A percentile compares a stretch with the other conserved stretches of the same genome.
Conservation (phyloP, 768 basidiomycete species). For the Clathrus columnatus region DNA sequence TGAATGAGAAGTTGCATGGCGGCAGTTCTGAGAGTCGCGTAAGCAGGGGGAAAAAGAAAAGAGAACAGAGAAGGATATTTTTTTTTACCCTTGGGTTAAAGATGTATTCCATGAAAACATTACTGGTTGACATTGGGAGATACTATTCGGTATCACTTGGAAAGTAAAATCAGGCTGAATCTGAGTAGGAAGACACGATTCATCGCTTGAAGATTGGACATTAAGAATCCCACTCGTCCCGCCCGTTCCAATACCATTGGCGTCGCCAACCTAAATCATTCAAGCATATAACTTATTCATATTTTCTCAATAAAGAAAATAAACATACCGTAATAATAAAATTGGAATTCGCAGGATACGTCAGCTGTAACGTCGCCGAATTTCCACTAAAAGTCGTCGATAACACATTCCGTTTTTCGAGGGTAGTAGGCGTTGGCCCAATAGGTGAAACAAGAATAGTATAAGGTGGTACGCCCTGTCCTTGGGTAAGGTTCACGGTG, state of each 20-base stretch:
- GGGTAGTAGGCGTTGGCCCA: slow-evolving; percentile 52
- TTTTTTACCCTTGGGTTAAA: too few species aligned
- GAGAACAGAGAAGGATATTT: slow-evolving; percentile 14
- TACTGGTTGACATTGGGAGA: slow-evolving; percentile 54
- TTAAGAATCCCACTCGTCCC: slow-evolving; percentile 62
- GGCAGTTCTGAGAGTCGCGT: too few species aligned
- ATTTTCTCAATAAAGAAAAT: slow-evolving; percentile 44
- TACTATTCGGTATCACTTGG: slow-evolving; percentile 49
- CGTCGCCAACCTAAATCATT: slow-evolving; percentile 45
- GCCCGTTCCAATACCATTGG: slow-evolving; percentile 55
- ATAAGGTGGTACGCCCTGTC: slow-evolving; percentile 57
- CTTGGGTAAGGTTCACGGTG: slow-evolving; percentile 47
- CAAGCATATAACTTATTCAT: too few species aligned
- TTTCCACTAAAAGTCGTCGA: slow-evolving; percentile 43
- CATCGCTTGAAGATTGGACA: slow-evolving; percentile 42
- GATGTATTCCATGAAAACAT: slow-evolving; percentile 59
- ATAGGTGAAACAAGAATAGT: slow-evolving; percentile 56
- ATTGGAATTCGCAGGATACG: slow-evolving; percentile 58
- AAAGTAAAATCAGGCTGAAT: slow-evolving; percentile 51
- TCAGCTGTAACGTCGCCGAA: slow-evolving; percentile 42
- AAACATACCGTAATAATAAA: slow-evolving; percentile 39
- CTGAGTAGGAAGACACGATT: slow-evolving; percentile 48
- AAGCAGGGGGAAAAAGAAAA: too few species aligned
- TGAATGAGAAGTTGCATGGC: too few species aligned
- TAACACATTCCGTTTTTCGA: slow-evolving; percentile 56